A percentile compares a stretch with the other conserved stretches of the same genome.
phyloP scores from a whole-genome alignment of 2,329 filamentous ascomycete species.

The Parascedosporium putredinis region DNA sequence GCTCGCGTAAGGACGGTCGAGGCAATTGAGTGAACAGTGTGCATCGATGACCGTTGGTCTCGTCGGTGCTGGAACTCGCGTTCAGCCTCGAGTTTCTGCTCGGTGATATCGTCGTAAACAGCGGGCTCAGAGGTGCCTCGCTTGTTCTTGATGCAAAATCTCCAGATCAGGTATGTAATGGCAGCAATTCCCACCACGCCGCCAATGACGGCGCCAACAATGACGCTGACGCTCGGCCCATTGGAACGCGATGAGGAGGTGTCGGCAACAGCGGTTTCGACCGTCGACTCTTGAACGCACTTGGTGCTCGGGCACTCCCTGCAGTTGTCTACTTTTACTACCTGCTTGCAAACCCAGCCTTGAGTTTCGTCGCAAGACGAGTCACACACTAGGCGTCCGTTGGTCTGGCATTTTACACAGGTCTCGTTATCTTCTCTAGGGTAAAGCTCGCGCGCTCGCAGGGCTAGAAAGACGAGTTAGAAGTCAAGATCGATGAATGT shows the following conservation, averaged over 20 bases:
- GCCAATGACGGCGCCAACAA: conserved; percentile 84
- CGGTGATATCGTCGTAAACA: conserved; percentile 4
- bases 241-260: neutral
- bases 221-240: conserved; percentile 63
- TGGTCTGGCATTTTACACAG: conserved; percentile 12
- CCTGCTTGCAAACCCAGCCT: conserved; percentile 12
- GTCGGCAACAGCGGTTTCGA: neutral
- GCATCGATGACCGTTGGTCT: conserved; percentile 63
- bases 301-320: conserved; percentile 13
- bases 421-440: conserved; percentile 11
- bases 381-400: conserved; percentile 12
- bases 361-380: conserved; percentile 10
- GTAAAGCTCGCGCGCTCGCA: conserved; percentile 12
- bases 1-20: conserved; percentile 91
- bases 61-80: conserved; percentile 34
- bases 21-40: conserved; percentile 84
- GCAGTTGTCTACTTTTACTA: conserved; percentile 13
- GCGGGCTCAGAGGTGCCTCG: conserved; percentile 32
- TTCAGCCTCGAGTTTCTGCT: conserved; percentile 35
- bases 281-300: conserved; percentile 6
- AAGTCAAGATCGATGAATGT: neutral
- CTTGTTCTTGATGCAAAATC: conserved; percentile 74
- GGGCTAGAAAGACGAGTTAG: conserved; percentile 8
- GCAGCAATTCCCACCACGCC: conserved; percentile 68
- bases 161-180: conserved; percentile 72